phyloP scores from a whole-genome alignment of 371 early-diverging fungal genomes.

The Apophysomyces elegans region DNA sequence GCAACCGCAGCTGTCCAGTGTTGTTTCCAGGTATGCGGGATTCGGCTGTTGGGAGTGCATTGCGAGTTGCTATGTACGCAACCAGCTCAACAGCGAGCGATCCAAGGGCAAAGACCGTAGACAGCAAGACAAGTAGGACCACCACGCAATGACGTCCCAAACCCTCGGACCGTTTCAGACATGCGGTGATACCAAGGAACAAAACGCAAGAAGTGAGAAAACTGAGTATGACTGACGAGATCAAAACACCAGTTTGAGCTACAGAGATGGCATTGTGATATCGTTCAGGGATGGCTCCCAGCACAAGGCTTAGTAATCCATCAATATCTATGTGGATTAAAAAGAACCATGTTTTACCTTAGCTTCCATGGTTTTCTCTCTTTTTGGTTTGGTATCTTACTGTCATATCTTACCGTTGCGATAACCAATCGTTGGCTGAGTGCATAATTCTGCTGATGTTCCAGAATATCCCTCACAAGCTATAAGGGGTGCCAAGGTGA shows the following conservation, averaged over 20 bases:
- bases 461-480: conserved; percentile 15
- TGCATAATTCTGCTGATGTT: conserved; percentile 1
- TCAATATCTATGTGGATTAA: conserved; percentile 6
- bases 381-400: neutral
- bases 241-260: conserved; percentile 22
- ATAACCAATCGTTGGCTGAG: conserved; percentile 18
- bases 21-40: conserved; percentile 13
- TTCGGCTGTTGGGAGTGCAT: conserved; percentile 9
- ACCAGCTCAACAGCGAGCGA: conserved; percentile 19
- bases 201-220: conserved; percentile 9
- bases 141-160: conserved; percentile 2
- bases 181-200: neutral
- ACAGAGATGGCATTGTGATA: conserved; percentile 15
- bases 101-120: conserved; percentile 15
- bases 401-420: conserved; percentile 13
- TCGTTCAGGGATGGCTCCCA: conserved; percentile 17
- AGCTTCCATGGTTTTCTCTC: neutral
- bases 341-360: neutral
- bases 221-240: conserved; percentile 17
- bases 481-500: conserved; percentile 22
- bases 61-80: conserved; percentile 12
- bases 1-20: neutral
- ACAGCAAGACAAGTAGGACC: neutral
- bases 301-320: conserved; percentile 14
- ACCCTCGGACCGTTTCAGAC: neutral